Evolutionary conservation across 306 rosid genomes (phyloP), one percentile per base, ranked within the genome.

Genomic region (Castanospermum australe): DNA sequence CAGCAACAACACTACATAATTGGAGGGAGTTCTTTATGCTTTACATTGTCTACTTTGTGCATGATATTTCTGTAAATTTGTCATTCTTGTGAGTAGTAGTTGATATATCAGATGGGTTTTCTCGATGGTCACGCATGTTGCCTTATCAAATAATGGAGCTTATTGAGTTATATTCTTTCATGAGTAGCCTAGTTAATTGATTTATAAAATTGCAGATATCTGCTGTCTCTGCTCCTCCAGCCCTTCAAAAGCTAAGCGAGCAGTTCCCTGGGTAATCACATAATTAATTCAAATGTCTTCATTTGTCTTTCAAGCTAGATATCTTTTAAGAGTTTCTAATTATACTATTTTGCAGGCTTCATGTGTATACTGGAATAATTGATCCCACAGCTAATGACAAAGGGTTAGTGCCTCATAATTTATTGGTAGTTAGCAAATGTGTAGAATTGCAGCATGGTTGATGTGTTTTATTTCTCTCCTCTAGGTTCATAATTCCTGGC

Each of bases 401-500:
- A 86, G 98, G 99, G 99, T n/a, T n/a, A n/a, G n/a, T n/a, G n/a
- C n/a, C n/a, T n/a, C n/a, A n/a, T n/a, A n/a, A n/a, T n/a, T n/a
- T n/a, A n/a, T 95, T 74, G 67, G 90, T 75, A 63, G n/a, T 71
- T 38, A 12, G 20, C 32, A 54, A n/a, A 38, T 78, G 18, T 6
- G 63, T 61, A 47, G 14, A 71, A 47, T 38, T 75, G 57, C 8
- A 32, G 56, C 45, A 55, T 62, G 6, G 9, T 56, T 80, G 22
- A 59, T 28, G 18, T 59, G 7, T 39, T 24, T 56, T 38, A 62
- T 69, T 56, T 15, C 17, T 21, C 51, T 10, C 8, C 73, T 76
- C 17, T 86, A 95, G 99, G 89, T 95, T 87, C 81, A 95, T 95
- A 79, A 89, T 95, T 84, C 98, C 99, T 71, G 99, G 99, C 42